Conservation (phyloP, 2,329 filamentous ascomycete genomes). For the Fusarium cicatricum region DNA sequence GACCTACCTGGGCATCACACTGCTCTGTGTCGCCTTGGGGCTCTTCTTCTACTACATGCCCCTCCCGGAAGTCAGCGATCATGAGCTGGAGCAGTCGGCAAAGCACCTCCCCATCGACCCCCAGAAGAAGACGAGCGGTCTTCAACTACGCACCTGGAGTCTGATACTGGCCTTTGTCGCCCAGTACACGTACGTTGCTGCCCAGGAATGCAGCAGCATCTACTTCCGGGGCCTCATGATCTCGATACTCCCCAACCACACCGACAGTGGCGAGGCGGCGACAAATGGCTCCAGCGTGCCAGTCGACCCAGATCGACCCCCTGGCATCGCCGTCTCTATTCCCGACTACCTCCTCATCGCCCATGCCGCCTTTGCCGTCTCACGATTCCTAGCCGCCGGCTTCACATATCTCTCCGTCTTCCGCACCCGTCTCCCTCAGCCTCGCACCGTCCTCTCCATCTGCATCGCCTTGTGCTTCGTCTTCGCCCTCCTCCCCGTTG, state of each 20-base stretch:
- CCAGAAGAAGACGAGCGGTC: conserved; percentile 58
- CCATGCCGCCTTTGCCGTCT: conserved; percentile 76
- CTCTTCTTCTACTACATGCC: conserved; percentile 75
- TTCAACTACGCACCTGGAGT: conserved; percentile 63
- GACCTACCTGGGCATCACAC: conserved; percentile 83
- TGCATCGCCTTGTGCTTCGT: conserved; percentile 69
- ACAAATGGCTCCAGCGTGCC: conserved; percentile 39
- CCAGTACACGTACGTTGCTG: conserved; percentile 82
- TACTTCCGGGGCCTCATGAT: conserved; percentile 65
- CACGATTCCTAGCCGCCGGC: conserved; percentile 73
- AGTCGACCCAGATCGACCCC: conserved; percentile 46
- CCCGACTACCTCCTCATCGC: conserved; percentile 76
- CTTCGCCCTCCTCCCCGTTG: conserved; percentile 57
- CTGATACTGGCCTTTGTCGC: conserved; percentile 76
- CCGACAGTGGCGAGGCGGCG: conserved; percentile 30
- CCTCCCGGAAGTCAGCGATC: conserved; percentile 66
- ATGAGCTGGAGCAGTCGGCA: conserved; percentile 60
- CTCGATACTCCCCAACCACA: conserved; percentile 47
- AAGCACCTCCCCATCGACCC: conserved; percentile 59
- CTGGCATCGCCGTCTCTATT: conserved; percentile 60
- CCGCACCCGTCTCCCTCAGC: conserved; percentile 63
- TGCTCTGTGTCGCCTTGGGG: conserved; percentile 75
- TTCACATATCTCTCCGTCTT: conserved; percentile 67
- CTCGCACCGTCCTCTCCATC: conserved; percentile 74
- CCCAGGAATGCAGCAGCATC: conserved; percentile 72